Evolutionary conservation across 176 grass and related monocot species (phyloP).

Genomic region (Carex cristatella): DNA sequence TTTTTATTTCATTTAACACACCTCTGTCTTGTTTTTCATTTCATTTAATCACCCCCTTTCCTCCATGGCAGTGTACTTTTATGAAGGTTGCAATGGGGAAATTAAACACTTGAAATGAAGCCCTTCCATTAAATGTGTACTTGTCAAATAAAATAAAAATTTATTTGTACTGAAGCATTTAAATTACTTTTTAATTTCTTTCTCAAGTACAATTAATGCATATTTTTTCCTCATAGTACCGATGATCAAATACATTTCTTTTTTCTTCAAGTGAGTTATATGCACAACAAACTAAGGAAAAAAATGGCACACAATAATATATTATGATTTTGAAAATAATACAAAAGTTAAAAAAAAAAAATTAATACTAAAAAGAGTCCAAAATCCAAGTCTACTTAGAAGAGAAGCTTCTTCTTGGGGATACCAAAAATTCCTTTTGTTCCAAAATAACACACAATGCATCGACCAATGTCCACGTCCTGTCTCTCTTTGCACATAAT

Average conservation of each 20-base stretch:
- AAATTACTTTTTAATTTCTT: not conserved
- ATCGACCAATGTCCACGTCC: not conserved
- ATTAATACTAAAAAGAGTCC: not conserved
- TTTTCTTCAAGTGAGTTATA: not conserved
- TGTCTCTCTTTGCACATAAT: not conserved
- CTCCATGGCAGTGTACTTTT: not conserved
- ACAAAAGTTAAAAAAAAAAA: not conserved
- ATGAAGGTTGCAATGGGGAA: not conserved
- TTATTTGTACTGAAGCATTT: not conserved
- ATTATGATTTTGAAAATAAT: not conserved
- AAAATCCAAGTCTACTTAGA: not conserved
- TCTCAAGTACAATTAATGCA: not conserved
- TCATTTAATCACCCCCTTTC: not conserved
- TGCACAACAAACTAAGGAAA: not conserved
- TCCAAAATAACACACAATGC: slow-evolving; percentile 2
- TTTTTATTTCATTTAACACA: not conserved
- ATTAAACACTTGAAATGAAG: not conserved
- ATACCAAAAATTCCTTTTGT: slow-evolving; percentile 1
- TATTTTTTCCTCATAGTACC: not conserved
- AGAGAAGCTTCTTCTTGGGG: slow-evolving; percentile 20
- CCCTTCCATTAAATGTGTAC: not conserved
- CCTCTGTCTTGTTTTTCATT: not conserved
- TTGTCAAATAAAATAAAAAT: not conserved
- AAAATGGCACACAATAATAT: not conserved
- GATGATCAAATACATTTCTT: not conserved